phyloP scores from a whole-genome alignment of 2,329 filamentous ascomycete genomes.

The Pseudocercospora crystallina region DNA sequence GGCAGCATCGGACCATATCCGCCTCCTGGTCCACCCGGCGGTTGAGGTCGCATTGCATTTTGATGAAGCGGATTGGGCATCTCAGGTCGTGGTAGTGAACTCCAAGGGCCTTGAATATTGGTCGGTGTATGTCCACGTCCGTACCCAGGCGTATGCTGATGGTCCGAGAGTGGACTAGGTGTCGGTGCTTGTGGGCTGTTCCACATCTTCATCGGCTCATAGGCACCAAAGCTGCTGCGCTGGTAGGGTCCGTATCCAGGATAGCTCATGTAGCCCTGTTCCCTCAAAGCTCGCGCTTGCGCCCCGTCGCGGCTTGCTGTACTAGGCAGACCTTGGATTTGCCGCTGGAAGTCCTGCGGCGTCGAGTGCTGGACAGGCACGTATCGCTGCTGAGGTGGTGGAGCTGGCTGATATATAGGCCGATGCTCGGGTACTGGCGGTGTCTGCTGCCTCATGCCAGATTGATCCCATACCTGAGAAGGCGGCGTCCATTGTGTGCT shows the following conservation, averaged over 20 bases:
- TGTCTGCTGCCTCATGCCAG: constrained; percentile 22
- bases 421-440: constrained; percentile 21
- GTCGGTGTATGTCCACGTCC: constrained; percentile 23
- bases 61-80: constrained; percentile 10
- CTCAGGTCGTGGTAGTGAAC: constrained; percentile 19
- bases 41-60: constrained; percentile 11
- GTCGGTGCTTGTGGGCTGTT: constrained; percentile 35
- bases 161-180: constrained; percentile 34
- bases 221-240: constrained; percentile 27
- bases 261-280: constrained; percentile 30
- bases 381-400: constrained; percentile 14
- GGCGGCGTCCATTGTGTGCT: constrained; percentile 39
- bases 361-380: constrained; percentile 38
- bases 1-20: constrained; percentile 31
- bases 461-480: constrained; percentile 32
- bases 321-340: constrained; percentile 30
- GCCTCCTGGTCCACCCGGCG: constrained; percentile 15
- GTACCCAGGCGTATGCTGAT: constrained; percentile 27
- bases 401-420: constrained; percentile 18
- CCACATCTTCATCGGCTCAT: constrained; percentile 29
- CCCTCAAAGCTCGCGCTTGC: constrained; percentile 35
- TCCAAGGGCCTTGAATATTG: constrained; percentile 17
- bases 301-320: constrained; percentile 36
- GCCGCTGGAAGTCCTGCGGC: constrained; percentile 44
- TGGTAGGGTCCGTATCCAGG: constrained; percentile 18